Percentiles rank a stretch among this genome's conserved stretches.
These are phyloP conservation scores for Dryas alaskensis DNA, from an alignment of 306 rosid species.

Conservation along the genomic window DNA sequence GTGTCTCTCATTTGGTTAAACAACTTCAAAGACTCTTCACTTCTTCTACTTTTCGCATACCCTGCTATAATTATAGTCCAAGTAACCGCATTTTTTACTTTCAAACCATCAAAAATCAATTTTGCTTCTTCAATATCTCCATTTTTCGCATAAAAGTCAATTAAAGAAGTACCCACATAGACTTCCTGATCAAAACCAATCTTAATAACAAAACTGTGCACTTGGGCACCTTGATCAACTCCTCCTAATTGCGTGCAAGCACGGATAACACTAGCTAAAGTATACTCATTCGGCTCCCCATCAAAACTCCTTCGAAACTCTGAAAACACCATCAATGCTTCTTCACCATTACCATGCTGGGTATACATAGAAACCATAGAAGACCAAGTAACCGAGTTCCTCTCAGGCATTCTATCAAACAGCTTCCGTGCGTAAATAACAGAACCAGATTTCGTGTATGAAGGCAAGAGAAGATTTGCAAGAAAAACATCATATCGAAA, in stretches of 20 bases:
- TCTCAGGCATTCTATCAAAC: slow-evolving; percentile 66
- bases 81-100: slow-evolving; percentile 53
- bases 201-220: slow-evolving; percentile 60
- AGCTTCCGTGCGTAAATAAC: slow-evolving; percentile 49
- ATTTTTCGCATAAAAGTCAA: slow-evolving; percentile 64
- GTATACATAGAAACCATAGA: slow-evolving; percentile 76
- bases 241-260: slow-evolving; percentile 62
- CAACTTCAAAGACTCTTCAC: slow-evolving; percentile 64
- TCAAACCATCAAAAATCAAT: slow-evolving; percentile 57
- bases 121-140: slow-evolving; percentile 60
- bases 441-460: slow-evolving; percentile 33
- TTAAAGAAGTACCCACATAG: slow-evolving; percentile 79
- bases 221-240: slow-evolving; percentile 48
- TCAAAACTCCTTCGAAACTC: slow-evolving; percentile 43
- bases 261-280: slow-evolving; percentile 61
- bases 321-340: slow-evolving; percentile 54
- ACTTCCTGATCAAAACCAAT: slow-evolving; percentile 62
- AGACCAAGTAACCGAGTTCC: slow-evolving; percentile 72
- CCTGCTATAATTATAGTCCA: slow-evolving; percentile 81
- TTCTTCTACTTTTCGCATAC: slow-evolving; percentile 58
- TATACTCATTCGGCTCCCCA: slow-evolving; percentile 60
- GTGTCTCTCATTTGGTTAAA: slow-evolving; percentile 61
- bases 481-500: slow-evolving; percentile 59
- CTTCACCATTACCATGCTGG: slow-evolving; percentile 40
- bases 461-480: slow-evolving; percentile 52